Base-by-base conservation (phyloP, 2,329 filamentous ascomycete genomes). In the Fonsecaea nubica region DNA sequence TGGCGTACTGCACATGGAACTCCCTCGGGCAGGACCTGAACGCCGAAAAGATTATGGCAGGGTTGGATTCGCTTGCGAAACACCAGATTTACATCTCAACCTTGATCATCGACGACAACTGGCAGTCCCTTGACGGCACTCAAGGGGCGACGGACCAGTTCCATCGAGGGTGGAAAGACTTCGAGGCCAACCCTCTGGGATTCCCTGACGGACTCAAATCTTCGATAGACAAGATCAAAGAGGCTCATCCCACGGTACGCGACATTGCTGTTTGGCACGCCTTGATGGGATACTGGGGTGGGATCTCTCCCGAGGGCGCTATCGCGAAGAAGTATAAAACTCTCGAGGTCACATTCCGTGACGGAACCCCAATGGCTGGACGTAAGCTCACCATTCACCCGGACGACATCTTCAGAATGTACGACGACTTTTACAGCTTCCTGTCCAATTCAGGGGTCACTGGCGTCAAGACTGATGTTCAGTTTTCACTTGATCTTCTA, bases 1-100 rank as follows among this genome's bases (percentile, higher is more conserved):
- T 99, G 42, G 92, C 93, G 0, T 99, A 95, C 76, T 99, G 95
- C 40, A 99, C 95, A 0, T 99, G 95, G 95, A 99, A 98, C 75
- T 91, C 89, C 0, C 83, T 99, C 0, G 95, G 95, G 0, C 92
- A 96, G 73, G 82, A 89, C 53, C 82, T 99, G 38, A 95, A 89
- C 0, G 91, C 94, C 67, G 83, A 92, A 21, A 96, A 92, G 73
- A 86, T 99, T 13, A 82, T 93, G 12, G 78, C 87, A 48, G 92
- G 93, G 1, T 81, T 98, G 0, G 87, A 92, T 65, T 84, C 85
- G 1, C 81, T 99, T 10, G 85, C 89, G 4, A 82, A 87, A 35
- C 85, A 91, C 63, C 86, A 89, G 0, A 92, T 99, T 74, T 88
- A 90, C 50, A 85, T 98, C 54, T 89, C 88, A 0, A 96, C 89